Percentiles rank a stretch among this genome's conserved stretches.
Conservation (phyloP, 192 early-diverging fungal genomes). For the Dissophora ornata region DNA sequence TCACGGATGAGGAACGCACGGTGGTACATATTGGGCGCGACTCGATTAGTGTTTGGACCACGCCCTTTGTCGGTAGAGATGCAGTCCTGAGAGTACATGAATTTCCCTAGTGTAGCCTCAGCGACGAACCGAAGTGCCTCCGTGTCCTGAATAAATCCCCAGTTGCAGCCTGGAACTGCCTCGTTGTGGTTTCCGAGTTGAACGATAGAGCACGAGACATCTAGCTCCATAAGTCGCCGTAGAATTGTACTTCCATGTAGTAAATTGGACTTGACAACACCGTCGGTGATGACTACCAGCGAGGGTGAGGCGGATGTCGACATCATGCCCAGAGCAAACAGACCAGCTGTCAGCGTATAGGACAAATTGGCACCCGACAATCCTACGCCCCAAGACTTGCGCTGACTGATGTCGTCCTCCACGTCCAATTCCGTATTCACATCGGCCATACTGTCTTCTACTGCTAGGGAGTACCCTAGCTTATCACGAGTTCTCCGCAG, state of each 20-base stretch:
- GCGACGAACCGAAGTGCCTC: conserved; percentile 79
- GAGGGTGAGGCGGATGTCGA: conserved; percentile 58
- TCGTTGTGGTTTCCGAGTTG: conserved; percentile 77
- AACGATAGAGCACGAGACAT: conserved; percentile 74
- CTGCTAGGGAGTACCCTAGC: conserved; percentile 59
- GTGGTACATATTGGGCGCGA: conserved; percentile 67
- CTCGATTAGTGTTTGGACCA: not conserved
- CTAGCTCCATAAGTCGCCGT: conserved; percentile 68
- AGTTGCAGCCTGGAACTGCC: conserved; percentile 74
- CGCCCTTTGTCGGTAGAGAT: conserved; percentile 21
- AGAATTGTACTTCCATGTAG: conserved; percentile 67
- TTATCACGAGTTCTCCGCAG: conserved; percentile 52
- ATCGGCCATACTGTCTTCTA: conserved; percentile 48
- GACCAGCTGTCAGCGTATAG: conserved; percentile 67
- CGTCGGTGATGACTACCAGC: conserved; percentile 77
- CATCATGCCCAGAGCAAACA: conserved; percentile 61
- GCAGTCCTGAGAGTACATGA: conserved; percentile 78
- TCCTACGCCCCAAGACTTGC: conserved; percentile 68
- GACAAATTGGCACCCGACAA: conserved; percentile 66
- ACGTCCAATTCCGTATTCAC: conserved; percentile 50
- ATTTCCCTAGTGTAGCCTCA: conserved; percentile 72
- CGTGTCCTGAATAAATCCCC: conserved; percentile 82
- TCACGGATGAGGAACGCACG: conserved; percentile 59
- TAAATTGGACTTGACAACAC: conserved; percentile 79
- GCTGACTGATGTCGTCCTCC: conserved; percentile 41